A percentile compares a stretch with the other conserved stretches of the same genome.
phyloP scores from a whole-genome alignment of 768 basidiomycete genomes.

The Hemileccinum rubropunctum region DNA sequence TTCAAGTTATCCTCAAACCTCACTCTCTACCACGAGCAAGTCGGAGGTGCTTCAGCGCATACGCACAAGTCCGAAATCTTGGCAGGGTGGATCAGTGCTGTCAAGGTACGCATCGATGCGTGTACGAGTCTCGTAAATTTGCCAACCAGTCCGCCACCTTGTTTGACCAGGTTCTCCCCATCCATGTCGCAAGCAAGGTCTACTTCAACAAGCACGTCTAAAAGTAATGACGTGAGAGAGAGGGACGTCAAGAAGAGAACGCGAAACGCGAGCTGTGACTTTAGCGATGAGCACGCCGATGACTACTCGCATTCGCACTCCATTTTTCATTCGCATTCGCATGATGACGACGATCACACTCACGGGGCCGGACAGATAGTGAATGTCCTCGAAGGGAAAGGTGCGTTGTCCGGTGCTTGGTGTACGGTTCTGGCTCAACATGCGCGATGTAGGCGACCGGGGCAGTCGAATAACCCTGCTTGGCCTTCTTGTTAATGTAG shows the following conservation, averaged over 20 bases:
- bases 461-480: slow-evolving; percentile 83
- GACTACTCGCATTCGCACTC: slow-evolving; percentile 58
- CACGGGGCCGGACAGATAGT: slow-evolving; percentile 68
- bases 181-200: slow-evolving; percentile 23
- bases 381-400: slow-evolving; percentile 61
- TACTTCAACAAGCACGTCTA: slow-evolving; percentile 17
- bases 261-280: slow-evolving; percentile 32
- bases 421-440: not conserved
- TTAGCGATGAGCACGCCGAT: slow-evolving; percentile 31
- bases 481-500: slow-evolving; percentile 81
- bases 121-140: slow-evolving; percentile 1
- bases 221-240: slow-evolving; percentile 28
- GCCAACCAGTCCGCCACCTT: slow-evolving; percentile 5
- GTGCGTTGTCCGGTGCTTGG: slow-evolving; percentile 36
- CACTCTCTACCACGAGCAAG: not conserved
- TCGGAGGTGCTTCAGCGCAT: not conserved
- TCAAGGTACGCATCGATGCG: slow-evolving; percentile 12
- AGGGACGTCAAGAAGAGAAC: slow-evolving; percentile 17
- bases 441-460: slow-evolving; percentile 54
- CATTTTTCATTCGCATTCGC: slow-evolving; percentile 66
- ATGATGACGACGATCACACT: slow-evolving; percentile 54
- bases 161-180: not conserved
- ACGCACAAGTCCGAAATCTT: not conserved
- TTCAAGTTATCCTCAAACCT: not conserved
- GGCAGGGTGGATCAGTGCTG: slow-evolving; percentile 2